Conservation (phyloP, 192 early-diverging fungal genomes). For the Endogone sp. region DNA sequence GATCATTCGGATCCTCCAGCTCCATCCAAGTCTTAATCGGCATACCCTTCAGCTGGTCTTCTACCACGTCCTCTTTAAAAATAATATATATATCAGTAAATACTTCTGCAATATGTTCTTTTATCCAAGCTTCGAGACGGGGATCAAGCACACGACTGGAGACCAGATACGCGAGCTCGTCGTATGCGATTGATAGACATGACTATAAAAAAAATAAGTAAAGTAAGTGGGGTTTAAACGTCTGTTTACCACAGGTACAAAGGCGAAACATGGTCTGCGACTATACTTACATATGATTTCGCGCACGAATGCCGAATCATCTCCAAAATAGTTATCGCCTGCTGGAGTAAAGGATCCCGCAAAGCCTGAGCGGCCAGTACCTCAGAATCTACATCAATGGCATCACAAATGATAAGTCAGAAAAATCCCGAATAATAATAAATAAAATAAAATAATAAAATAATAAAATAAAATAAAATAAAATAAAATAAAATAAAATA, state of each 20-base stretch:
- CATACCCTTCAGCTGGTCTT: constrained; percentile 13
- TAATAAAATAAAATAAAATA: no score
- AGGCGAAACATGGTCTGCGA: no score
- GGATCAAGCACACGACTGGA: constrained; percentile 42
- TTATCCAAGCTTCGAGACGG: constrained; percentile 62
- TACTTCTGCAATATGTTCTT: constrained; percentile 54
- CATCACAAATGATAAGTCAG: no score
- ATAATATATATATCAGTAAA: constrained; percentile 59
- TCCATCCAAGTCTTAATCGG: constrained; percentile 40
- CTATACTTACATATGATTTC: constrained; percentile 33
- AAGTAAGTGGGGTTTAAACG: not conserved
- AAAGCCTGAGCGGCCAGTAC: not conserved
- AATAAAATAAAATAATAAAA: not conserved
- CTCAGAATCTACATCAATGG: not conserved
- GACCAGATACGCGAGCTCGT: constrained; percentile 70
- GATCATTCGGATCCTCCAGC: no score
- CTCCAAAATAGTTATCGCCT: constrained; percentile 53
- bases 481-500: no score
- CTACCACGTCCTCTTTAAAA: constrained; percentile 25
- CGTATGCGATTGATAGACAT: constrained; percentile 66
- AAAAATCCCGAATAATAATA: not conserved
- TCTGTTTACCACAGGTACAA: not conserved
- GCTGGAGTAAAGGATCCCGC: constrained; percentile 37
- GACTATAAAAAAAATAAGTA: constrained; percentile 36
- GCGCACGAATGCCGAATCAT: constrained; percentile 42